These are phyloP conservation scores for Microascus cirrosus DNA, from an alignment of 2,329 filamentous ascomycete species.

Conservation along the genomic window DNA sequence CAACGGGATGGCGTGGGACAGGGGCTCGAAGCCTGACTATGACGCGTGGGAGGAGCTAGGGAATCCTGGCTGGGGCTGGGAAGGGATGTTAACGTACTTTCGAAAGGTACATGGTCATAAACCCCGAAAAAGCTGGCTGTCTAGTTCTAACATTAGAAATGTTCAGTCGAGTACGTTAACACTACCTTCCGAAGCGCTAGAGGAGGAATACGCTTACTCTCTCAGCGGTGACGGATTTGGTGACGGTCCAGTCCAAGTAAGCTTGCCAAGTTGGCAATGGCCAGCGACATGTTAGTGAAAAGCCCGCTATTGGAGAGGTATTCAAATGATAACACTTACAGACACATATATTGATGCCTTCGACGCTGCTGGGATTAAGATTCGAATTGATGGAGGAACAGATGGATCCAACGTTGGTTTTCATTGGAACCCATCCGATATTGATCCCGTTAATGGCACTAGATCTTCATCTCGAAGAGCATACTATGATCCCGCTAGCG, in stretches of 20 bases:
- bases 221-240: conserved; percentile 1
- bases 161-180: conserved; percentile 16
- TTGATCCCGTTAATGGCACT: conserved; percentile 1
- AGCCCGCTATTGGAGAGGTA: not conserved
- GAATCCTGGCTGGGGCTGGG: conserved; percentile 23
- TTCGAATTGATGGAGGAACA: not conserved
- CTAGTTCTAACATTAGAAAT: not conserved
- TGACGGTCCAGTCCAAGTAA: conserved; percentile 1
- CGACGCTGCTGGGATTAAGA: not conserved
- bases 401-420: conserved; percentile 1
- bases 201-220: not conserved
- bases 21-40: conserved; percentile 27
- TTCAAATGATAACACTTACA: not conserved
- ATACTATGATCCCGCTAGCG: conserved; percentile 2
- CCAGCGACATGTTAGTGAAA: not conserved
- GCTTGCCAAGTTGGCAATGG: conserved; percentile 3
- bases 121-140: not conserved
- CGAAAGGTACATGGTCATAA: not conserved
- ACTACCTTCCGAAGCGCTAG: not conserved
- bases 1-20: conserved; percentile 33
- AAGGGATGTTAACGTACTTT: conserved; percentile 20
- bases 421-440: conserved; percentile 2
- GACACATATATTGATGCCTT: conserved; percentile 2
- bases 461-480: not conserved
- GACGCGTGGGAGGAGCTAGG: conserved; percentile 25